A percentile compares a stretch with the other conserved stretches of the same genome.
Conservation (phyloP, 1,284 basidiomycete species). For the Leccinum solheimii region DNA sequence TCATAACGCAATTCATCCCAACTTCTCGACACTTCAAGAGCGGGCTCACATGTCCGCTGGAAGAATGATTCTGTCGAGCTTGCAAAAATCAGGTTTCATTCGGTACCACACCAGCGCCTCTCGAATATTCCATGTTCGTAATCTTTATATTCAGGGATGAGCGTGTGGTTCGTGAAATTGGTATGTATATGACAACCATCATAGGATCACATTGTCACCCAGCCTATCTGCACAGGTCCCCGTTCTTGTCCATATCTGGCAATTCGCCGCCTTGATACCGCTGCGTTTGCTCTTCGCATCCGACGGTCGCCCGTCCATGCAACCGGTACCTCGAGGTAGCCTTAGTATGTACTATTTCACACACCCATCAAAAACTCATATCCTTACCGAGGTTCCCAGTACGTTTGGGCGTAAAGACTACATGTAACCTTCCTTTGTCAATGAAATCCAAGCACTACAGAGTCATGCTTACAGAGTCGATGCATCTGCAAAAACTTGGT, state of each 20-base stretch:
- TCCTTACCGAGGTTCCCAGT: background rate
- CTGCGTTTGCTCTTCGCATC: background rate
- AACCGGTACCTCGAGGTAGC: background rate
- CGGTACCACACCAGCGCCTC: background rate
- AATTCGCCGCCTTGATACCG: background rate
- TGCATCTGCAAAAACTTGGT: background rate
- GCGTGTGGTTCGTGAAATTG: background rate
- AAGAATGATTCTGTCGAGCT: background rate
- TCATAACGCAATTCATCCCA: background rate
- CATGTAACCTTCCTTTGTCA: background rate
- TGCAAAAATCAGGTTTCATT: background rate
- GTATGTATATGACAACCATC: background rate
- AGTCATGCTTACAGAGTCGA: background rate
- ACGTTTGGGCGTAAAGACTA: background rate
- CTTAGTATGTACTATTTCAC: background rate
- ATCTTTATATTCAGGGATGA: background rate
- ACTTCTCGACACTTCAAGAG: background rate
- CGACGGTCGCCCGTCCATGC: background rate
- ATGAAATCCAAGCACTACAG: background rate
- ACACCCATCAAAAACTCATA: background rate
- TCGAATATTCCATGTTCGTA: background rate
- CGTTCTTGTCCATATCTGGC: background rate
- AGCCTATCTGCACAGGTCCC: background rate
- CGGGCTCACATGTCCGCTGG: background rate
- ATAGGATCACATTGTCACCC: too few relatives aligned